These are phyloP conservation scores for Neoscytalidium dimidiatum DNA, from an alignment of 2,329 filamentous ascomycete species.

Conservation along the genomic window DNA sequence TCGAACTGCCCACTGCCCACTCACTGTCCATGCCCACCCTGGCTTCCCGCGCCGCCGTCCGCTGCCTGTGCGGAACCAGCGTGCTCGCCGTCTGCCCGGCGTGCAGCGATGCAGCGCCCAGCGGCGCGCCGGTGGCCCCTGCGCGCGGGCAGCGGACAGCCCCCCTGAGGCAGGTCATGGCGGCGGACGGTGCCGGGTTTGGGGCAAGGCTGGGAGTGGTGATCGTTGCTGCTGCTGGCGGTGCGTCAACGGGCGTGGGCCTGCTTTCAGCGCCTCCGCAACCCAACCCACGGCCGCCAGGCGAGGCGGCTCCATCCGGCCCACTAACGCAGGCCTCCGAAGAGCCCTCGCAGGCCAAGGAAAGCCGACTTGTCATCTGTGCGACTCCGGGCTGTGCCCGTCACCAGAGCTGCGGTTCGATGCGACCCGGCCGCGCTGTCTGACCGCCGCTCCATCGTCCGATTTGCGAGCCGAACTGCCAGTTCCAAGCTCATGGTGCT, in stretches of 20 bases:
- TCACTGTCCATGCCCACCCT: too few species aligned
- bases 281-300: neutral
- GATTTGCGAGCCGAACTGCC: slow-evolving; percentile 4
- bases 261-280: slow-evolving; percentile 8
- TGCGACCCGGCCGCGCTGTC: slow-evolving; percentile 14
- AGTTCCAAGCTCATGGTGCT: neutral
- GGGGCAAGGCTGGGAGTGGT: neutral
- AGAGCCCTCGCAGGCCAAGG: neutral
- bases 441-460: slow-evolving; percentile 16
- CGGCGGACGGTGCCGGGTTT: too few species aligned
- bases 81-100: too few species aligned
- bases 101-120: too few species aligned
- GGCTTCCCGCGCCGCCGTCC: too few species aligned
- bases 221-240: slow-evolving; percentile 5
- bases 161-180: neutral
- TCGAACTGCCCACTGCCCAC: too few species aligned
- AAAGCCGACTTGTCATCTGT: slow-evolving; percentile 1
- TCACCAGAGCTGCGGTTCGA: slow-evolving; percentile 4
- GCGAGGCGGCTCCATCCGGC: slow-evolving; percentile 12
- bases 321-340: neutral
- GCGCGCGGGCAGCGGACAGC: neutral
- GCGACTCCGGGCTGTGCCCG: neutral
- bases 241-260: neutral
- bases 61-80: too few species aligned
- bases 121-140: neutral